Percentiles rank a stretch among this genome's conserved stretches.
Evolutionary conservation across 2,329 filamentous ascomycete genomes (phyloP).

Genomic region (Zymoseptoria crescenta): DNA sequence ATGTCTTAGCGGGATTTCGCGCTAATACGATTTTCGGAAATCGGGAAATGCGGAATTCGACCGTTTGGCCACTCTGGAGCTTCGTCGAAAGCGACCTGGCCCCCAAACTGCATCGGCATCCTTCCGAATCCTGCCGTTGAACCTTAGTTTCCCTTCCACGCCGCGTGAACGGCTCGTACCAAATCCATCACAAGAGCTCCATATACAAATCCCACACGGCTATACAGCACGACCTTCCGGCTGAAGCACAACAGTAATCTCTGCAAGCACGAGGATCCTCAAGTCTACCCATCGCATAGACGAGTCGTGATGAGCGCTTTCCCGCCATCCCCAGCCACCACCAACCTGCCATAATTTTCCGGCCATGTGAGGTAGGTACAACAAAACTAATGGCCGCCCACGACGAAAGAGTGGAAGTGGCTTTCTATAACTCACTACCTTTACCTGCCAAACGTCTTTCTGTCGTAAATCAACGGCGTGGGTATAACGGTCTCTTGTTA

Average conservation of each 20-base stretch:
- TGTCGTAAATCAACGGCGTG: background rate
- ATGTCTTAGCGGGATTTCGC: no score
- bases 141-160: background rate
- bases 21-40: no score
- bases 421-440: background rate
- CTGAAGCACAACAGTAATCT: background rate
- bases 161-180: background rate
- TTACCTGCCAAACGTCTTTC: background rate
- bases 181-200: background rate
- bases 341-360: background rate
- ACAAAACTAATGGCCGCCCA: background rate
- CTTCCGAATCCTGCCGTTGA: background rate
- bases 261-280: background rate
- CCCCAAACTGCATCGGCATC: background rate
- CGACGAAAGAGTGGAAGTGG: background rate
- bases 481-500: background rate
- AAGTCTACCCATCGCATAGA: background rate
- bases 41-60: no score
- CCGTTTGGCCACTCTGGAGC: no score
- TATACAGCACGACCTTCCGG: background rate
- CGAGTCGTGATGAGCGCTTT: background rate
- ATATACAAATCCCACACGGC: background rate
- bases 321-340: background rate
- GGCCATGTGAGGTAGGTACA: background rate
- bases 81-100: no score